phyloP scores from a whole-genome alignment of 1,284 basidiomycete species.

The Volvariella surrecta region DNA sequence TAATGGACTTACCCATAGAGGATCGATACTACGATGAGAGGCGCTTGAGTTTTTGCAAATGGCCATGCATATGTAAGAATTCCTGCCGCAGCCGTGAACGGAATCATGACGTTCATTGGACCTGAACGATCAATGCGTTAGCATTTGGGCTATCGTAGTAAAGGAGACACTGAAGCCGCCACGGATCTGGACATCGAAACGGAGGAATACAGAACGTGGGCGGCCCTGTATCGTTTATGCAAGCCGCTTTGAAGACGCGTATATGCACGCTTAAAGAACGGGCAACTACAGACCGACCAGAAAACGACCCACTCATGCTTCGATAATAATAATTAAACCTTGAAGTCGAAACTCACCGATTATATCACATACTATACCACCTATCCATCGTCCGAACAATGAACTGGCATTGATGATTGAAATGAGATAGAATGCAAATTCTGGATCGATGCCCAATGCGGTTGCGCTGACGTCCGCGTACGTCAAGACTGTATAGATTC shows the following conservation, averaged over 20 bases:
- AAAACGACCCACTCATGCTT: no score
- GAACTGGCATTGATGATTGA: conserved; percentile 41
- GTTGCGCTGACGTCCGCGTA: conserved; percentile 38
- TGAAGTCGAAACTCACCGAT: conserved; percentile 6
- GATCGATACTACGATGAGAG: conserved; percentile 32
- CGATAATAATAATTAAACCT: no score
- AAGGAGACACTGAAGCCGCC: no score
- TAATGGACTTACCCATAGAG: conserved; percentile 37
- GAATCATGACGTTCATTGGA: conserved; percentile 38
- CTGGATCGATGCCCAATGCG: conserved; percentile 27
- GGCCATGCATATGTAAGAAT: conserved; percentile 47
- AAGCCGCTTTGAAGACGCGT: no score
- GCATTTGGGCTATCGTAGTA: conserved; percentile 1
- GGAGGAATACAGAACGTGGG: no score
- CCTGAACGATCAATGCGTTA: conserved; percentile 20
- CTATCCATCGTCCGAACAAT: conserved; percentile 29
- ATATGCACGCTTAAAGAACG: no score
- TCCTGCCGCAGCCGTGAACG: conserved; percentile 34
- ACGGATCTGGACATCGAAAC: no score
- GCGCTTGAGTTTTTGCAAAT: conserved; percentile 25
- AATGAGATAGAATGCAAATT: conserved; percentile 43
- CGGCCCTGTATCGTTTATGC: no score
- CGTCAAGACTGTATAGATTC: conserved; percentile 52
- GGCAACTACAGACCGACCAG: no score
- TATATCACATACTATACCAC: conserved; percentile 31